Evolutionary conservation across 495 filamentous ascomycete genomes (phyloP), one percentile per base, ranked within the genome.

Genomic region (Cairneyella variabilis): DNA sequence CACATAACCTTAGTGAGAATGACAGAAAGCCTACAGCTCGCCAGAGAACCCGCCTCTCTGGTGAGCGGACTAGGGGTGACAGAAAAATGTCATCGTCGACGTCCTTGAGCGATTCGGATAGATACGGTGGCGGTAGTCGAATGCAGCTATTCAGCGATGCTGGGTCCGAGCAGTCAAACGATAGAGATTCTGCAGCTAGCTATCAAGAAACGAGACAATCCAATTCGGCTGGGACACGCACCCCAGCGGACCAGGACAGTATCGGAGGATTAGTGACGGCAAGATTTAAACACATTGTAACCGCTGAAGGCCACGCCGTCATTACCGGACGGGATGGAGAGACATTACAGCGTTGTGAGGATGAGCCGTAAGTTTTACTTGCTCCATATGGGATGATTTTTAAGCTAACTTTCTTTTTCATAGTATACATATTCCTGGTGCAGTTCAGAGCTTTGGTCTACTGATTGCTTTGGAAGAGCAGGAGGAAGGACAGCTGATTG

Each of bases 391-490:
- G 26, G 27, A 8, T 26, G 26, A 11, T 3, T 4, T 11, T 22
- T 26, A 26, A 11, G 26, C 22, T 22, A 21, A 28, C 16, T 14
- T n/a, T 37, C 3, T n/a, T 8, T 26, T 3, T 14, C 44, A 6
- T 23, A 53, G 50, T 0, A 96, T 96, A 36, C 90, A 90, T 58
- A 87, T 90, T 12, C 92, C 92, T 0, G 91, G 91, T 12, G 90
- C 91, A n/a, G 73, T 96, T 1, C 92, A 97, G 59, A 73, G 78
- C 7, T 97, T 96, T 64, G 91, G 92, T 2, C 70, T 88, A 2
- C 69, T 96, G 44, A 58, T 97, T 20, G 91, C 84, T 0, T 60
- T 96, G n/a, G 76, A 82, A 41, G 89, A 95, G 63, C 77, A 86
- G 40, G 62, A 72, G 0, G 86, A 85, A 18, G 83, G 84, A 25